These are phyloP conservation scores for Metschnikowia bowlesiae DNA, from an alignment of 805 yeast species.

Conservation along the genomic window DNA sequence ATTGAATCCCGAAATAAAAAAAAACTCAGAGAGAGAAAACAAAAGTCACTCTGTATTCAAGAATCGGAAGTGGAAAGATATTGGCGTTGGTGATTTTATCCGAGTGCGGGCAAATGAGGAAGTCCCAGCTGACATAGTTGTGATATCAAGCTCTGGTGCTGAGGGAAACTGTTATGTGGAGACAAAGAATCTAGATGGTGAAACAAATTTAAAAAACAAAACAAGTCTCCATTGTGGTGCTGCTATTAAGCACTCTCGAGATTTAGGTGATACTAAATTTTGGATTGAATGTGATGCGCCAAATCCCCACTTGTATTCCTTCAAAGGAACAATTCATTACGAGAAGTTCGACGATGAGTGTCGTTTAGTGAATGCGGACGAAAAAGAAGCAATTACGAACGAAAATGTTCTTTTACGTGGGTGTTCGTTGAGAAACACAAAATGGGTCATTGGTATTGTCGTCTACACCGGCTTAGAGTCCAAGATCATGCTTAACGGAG, in stretches of 20 bases:
- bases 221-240: slow-evolving; percentile 52
- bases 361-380: slow-evolving; percentile 30
- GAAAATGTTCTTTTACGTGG: slow-evolving; percentile 70
- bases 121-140: slow-evolving; percentile 67
- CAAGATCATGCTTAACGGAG: slow-evolving; percentile 74
- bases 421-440: slow-evolving; percentile 65
- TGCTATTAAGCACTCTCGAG: slow-evolving; percentile 50
- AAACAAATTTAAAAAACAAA: slow-evolving; percentile 47
- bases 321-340: slow-evolving; percentile 63
- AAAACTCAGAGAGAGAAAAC: background rate
- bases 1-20: slow-evolving; percentile 20
- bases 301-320: slow-evolving; percentile 57
- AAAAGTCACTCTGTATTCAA: slow-evolving; percentile 13
- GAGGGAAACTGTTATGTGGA: slow-evolving; percentile 62
- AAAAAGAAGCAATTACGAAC: slow-evolving; percentile 54
- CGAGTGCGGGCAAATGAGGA: slow-evolving; percentile 67
- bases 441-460: slow-evolving; percentile 71
- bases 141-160: slow-evolving; percentile 64
- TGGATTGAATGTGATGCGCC: slow-evolving; percentile 71
- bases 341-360: slow-evolving; percentile 33
- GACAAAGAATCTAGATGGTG: slow-evolving; percentile 25
- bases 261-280: slow-evolving; percentile 54
- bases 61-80: slow-evolving; percentile 20
- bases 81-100: slow-evolving; percentile 56
- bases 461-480: slow-evolving; percentile 75